phyloP scores from a whole-genome alignment of 257 asterid species.

The Solanum lycopersicoides region DNA sequence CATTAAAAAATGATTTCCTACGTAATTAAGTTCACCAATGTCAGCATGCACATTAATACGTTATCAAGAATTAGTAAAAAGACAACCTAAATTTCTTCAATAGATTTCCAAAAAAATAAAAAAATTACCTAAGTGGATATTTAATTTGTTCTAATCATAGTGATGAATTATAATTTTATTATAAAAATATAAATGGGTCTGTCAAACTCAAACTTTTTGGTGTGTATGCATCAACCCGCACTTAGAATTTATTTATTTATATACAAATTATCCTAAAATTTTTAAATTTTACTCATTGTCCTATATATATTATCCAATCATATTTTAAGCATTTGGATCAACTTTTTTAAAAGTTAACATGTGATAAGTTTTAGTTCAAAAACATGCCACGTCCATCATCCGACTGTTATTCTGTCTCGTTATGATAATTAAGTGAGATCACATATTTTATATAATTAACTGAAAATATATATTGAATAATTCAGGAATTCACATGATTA shows the following conservation, averaged over 20 bases:
- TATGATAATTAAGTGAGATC: too few species aligned
- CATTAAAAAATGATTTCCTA: neutral
- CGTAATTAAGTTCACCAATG: neutral
- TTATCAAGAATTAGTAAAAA: neutral
- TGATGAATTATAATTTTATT: neutral
- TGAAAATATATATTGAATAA: too few species aligned
- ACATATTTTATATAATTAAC: neutral
- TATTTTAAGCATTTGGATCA: neutral
- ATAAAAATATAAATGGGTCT: neutral
- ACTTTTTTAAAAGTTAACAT: neutral
- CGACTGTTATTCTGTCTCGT: neutral
- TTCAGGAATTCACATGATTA: neutral
- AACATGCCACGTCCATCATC: neutral
- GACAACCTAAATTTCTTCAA: neutral
- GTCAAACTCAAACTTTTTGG: neutral
- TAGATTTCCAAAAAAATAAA: neutral
- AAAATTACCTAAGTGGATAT: neutral
- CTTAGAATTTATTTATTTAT: neutral
- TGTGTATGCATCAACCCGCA: neutral
- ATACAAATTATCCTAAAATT: neutral
- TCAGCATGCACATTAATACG: neutral
- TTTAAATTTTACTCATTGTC: neutral
- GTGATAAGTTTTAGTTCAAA: neutral
- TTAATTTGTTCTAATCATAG: neutral
- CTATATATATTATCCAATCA: neutral